Evolutionary conservation across 2,329 filamentous ascomycete species (phyloP).

Genomic region (Apiospora malaysiana): DNA sequence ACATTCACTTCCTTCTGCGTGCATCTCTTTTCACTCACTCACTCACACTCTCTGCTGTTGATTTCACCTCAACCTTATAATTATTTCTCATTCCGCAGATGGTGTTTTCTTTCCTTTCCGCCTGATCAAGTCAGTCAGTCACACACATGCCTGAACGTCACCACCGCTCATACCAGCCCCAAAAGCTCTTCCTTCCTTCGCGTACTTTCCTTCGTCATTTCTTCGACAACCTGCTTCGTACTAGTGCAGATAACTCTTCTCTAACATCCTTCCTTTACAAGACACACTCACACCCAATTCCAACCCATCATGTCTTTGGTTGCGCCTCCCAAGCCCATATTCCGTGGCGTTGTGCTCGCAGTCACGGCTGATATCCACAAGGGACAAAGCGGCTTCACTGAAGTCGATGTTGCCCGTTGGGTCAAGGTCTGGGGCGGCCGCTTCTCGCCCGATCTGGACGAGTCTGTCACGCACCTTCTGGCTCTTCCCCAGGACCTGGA

Average conservation of each 20-base stretch:
- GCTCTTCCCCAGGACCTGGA: conserved; percentile 47
- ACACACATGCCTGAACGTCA: no score
- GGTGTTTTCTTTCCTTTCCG: no score
- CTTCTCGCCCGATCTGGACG: conserved; percentile 57
- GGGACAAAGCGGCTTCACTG: conserved; percentile 44
- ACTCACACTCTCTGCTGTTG: no score
- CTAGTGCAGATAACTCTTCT: background rate
- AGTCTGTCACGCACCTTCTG: conserved; percentile 74
- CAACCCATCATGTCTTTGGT: background rate
- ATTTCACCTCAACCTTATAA: no score
- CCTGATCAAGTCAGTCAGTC: no score
- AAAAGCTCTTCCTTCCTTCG: no score
- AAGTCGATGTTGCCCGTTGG: conserved; percentile 70
- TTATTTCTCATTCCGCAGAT: no score
- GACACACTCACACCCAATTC: background rate
- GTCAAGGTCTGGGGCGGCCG: conserved; percentile 65
- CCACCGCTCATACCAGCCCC: no score
- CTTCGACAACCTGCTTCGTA: background rate
- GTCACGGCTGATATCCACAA: conserved; percentile 62
- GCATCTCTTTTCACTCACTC: no score
- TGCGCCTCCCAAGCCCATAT: conserved; percentile 42
- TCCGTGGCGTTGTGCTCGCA: conserved; percentile 61
- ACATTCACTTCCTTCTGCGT: no score
- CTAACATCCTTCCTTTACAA: background rate
- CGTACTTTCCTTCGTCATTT: background rate